Percentiles rank a stretch among this genome's conserved stretches.
Conservation (phyloP, 148 eudicot species). For the Rhododendron molle region DNA sequence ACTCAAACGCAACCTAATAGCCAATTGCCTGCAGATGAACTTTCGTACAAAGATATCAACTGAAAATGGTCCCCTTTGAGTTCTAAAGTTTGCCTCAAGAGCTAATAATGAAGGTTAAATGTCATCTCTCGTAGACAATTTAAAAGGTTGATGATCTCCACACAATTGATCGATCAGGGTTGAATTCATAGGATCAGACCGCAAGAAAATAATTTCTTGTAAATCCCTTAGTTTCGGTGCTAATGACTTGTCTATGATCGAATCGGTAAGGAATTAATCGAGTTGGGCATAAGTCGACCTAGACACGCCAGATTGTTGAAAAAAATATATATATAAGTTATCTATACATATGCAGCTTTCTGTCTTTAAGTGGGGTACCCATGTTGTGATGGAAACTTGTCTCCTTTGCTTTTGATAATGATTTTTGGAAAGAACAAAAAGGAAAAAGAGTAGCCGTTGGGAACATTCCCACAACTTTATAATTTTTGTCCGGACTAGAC, state of each 20-base stretch:
- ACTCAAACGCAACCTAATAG: neutral
- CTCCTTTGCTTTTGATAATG: neutral
- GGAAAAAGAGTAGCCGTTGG: slow-evolving; percentile 18
- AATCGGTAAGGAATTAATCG: neutral
- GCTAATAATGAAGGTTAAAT: neutral
- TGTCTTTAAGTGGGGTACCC: neutral
- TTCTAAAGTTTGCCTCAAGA: neutral
- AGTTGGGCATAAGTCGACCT: rapidly evolving
- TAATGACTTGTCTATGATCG: no score
- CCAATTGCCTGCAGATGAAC: neutral
- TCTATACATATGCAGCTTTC: neutral
- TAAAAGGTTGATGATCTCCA: neutral
- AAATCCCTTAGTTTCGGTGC: no score
- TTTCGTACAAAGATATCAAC: neutral
- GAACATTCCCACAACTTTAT: slow-evolving; percentile 27
- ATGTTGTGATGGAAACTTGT: neutral
- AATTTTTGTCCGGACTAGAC: slow-evolving; percentile 25
- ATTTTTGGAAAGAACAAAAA: slow-evolving; percentile 10
- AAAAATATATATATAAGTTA: neutral
- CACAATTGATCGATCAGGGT: no score
- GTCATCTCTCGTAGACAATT: neutral
- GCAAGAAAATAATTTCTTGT: neutral
- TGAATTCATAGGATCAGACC: rapidly evolving
- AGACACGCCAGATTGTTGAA: neutral
- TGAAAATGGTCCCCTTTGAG: neutral